These are phyloP conservation scores for Ogataea hybrid DNA, from an alignment of 1,139 yeast species.

Conservation along the genomic window DNA sequence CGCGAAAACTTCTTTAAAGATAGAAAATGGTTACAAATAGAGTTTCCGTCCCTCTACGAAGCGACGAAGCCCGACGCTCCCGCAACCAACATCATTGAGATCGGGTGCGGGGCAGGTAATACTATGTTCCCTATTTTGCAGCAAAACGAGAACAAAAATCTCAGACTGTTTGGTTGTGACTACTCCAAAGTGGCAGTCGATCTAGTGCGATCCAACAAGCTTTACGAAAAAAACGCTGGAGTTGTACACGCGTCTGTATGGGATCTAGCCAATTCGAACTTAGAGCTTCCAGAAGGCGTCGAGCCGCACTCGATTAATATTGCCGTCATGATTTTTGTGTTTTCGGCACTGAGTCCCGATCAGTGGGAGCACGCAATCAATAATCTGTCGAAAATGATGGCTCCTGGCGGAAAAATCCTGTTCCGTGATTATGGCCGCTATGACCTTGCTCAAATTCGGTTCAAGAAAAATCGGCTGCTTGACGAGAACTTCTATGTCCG, in stretches of 20 bases:
- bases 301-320: slow-evolving; percentile 83
- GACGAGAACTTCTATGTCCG: slow-evolving; percentile 94
- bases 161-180: slow-evolving; percentile 83
- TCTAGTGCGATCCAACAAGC: slow-evolving; percentile 63
- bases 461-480: slow-evolving; percentile 80
- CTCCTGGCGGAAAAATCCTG: slow-evolving; percentile 88
- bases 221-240: slow-evolving; percentile 52
- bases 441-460: slow-evolving; percentile 92
- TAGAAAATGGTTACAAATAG: slow-evolving; percentile 93
- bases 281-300: slow-evolving; percentile 76
- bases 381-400: slow-evolving; percentile 68
- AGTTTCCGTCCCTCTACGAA: slow-evolving; percentile 81
- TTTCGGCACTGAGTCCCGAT: slow-evolving; percentile 86
- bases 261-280: slow-evolving; percentile 85
- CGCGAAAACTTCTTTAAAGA: slow-evolving; percentile 93
- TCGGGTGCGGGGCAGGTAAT: slow-evolving; percentile 99
- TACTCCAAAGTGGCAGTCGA: slow-evolving; percentile 90
- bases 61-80: slow-evolving; percentile 71
- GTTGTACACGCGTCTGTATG: slow-evolving; percentile 84
- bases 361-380: slow-evolving; percentile 84
- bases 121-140: slow-evolving; percentile 86
- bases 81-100: slow-evolving; percentile 75
- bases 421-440: slow-evolving; percentile 96
- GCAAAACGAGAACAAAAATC: slow-evolving; percentile 76
- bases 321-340: slow-evolving; percentile 90